Base-by-base conservation (phyloP, 192 early-diverging fungal species). In the Coemansia sp. region DNA sequence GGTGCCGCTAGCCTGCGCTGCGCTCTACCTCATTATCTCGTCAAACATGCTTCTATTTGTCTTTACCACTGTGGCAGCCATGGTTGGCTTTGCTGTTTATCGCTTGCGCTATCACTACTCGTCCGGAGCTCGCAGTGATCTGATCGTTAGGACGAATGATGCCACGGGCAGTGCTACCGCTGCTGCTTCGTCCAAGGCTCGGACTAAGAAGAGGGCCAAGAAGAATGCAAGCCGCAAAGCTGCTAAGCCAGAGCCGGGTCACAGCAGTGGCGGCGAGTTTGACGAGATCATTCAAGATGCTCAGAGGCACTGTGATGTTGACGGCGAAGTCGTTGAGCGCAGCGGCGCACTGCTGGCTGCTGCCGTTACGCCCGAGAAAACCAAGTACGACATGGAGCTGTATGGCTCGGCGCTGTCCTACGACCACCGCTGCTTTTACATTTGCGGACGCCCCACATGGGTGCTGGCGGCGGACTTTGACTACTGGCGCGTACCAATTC, bases 391-490 rank as follows among this genome's bases (percentile, higher is more conserved):
- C 43, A 57, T 66, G 58, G 78, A 72, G 51, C 59, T 71, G 28
- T 75, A 75, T 23, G 78, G 78, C 16, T 33, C 62, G 3, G 66
- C 66, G 43, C 69, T 81, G n/a, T 59, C 69, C 16, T 81, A 66
- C 56, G 89, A 93, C 66, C 83, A 86, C 59, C 79, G 91, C 64
- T 80, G 87, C 21, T 81, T 95, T 62, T 81, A 83, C 37, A 80
- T 95, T 26, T 63, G 88, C 65, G 91, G 92, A 16, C 83, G 73
- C 37, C 88, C 87, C 0, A 84, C 80, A 1, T 70, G 88, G 60
- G 76, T 95, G 26, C 74, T 90, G 46, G 85, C 86, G 13, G 88
- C 90, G 1, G 94, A 95, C 73, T 95, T 95, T 73, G 91, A 94
- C 70, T 93, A 94, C 70, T 95, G 92, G 92, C 85, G 92, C 26